Percentiles rank a stretch among this genome's conserved stretches.
Evolutionary conservation across 2,329 filamentous ascomycete genomes (phyloP).

Genomic region (Escovopsis weberi): DNA sequence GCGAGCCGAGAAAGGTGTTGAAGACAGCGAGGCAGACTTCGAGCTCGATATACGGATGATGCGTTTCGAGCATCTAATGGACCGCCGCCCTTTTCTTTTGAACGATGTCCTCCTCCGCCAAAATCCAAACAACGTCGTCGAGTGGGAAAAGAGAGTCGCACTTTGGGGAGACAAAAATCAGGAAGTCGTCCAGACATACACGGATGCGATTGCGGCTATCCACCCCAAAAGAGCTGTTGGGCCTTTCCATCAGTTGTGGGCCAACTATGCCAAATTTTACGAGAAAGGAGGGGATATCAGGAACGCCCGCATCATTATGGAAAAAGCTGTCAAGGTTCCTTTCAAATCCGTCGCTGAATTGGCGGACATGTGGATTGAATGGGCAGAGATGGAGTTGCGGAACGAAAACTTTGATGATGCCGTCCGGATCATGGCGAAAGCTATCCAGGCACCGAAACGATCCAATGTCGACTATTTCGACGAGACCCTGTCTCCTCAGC

Average conservation of each 20-base stretch:
- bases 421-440: slow-evolving; percentile 91
- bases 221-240: slow-evolving; percentile 89
- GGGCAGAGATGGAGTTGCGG: slow-evolving; percentile 95
- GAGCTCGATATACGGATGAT: slow-evolving; percentile 95
- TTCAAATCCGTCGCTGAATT: slow-evolving; percentile 96
- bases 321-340: slow-evolving; percentile 94
- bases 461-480: slow-evolving; percentile 99
- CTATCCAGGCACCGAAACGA: slow-evolving; percentile 87
- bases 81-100: slow-evolving; percentile 83
- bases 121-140: slow-evolving; percentile 88
- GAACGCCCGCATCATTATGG: slow-evolving; percentile 83
- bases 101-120: slow-evolving; percentile 93
- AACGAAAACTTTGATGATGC: slow-evolving; percentile 94
- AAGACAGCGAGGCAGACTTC: slow-evolving; percentile 76
- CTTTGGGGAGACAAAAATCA: slow-evolving; percentile 88
- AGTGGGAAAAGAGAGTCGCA: slow-evolving; percentile 95
- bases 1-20: slow-evolving; percentile 62
- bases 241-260: slow-evolving; percentile 88
- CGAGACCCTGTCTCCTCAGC: slow-evolving; percentile 82
- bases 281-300: slow-evolving; percentile 72
- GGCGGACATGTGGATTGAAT: slow-evolving; percentile 97
- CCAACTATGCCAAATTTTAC: slow-evolving; percentile 95
- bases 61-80: slow-evolving; percentile 96
- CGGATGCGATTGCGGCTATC: slow-evolving; percentile 82
- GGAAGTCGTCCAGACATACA: slow-evolving; percentile 89